Evolutionary conservation across 352 stramenopile genomes (phyloP).

Genomic region (Thraustochytrium striatum): DNA sequence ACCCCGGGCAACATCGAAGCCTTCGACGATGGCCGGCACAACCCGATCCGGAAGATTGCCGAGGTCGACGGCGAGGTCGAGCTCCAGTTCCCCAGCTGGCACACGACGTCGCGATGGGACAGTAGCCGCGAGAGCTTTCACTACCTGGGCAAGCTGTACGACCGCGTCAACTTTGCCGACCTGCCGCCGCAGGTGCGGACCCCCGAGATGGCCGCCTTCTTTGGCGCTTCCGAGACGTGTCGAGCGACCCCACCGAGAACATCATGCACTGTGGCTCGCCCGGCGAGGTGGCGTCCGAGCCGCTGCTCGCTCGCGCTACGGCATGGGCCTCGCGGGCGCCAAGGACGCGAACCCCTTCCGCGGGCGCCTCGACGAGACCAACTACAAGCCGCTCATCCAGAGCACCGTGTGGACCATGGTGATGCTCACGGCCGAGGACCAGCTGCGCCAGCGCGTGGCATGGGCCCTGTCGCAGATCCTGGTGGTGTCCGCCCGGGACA

Average conservation of each 20-base stretch:
- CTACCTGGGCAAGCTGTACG: not conserved
- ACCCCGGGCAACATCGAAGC: slow-evolving; percentile 32
- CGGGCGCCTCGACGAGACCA: not conserved
- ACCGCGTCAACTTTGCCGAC: slow-evolving; percentile 45
- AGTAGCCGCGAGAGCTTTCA: not conserved
- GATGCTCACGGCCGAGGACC: slow-evolving; percentile 55
- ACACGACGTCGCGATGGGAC: slow-evolving; percentile 2
- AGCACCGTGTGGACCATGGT: not conserved
- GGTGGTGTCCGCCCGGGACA: slow-evolving; percentile 44
- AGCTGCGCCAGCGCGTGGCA: slow-evolving; percentile 65
- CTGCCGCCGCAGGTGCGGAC: not conserved
- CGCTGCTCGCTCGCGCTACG: not conserved
- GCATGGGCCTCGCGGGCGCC: not conserved
- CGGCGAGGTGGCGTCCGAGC: slow-evolving; percentile 47
- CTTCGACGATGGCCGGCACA: not conserved
- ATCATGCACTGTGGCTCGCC: slow-evolving; percentile 40
- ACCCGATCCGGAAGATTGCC: slow-evolving; percentile 43
- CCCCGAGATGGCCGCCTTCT: slow-evolving; percentile 9
- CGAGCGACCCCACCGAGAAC: no score
- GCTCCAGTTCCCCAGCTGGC: slow-evolving; percentile 27
- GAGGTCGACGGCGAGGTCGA: not conserved
- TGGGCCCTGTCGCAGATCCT: slow-evolving; percentile 64
- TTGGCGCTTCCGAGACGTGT: slow-evolving; percentile 21
- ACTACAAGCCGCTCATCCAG: not conserved
- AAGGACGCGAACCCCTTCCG: not conserved